These are phyloP conservation scores for Aspergillus sclerotioniger DNA, from an alignment of 495 filamentous ascomycete genomes.

Conservation along the genomic window DNA sequence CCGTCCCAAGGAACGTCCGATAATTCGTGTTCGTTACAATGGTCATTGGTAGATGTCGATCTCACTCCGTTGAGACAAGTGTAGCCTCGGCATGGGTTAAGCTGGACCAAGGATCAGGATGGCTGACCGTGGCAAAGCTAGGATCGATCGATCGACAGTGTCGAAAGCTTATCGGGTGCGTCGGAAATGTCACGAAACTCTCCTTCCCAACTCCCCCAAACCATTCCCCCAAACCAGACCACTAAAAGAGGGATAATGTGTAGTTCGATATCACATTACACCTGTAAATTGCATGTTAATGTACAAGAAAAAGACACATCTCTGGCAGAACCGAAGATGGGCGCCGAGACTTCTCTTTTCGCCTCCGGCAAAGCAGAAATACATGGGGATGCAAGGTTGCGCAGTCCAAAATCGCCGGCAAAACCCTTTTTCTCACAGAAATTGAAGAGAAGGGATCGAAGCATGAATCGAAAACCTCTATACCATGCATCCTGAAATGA, in stretches of 20 bases:
- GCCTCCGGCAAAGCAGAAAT: slow-evolving; percentile 10
- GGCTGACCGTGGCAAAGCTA: not conserved
- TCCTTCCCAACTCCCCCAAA: not conserved
- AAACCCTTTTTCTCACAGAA: slow-evolving; percentile 32
- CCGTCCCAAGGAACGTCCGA: too few species aligned
- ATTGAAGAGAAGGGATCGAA: slow-evolving; percentile 30
- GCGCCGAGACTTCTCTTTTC: slow-evolving; percentile 15
- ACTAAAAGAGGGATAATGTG: not conserved
- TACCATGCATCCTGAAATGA: slow-evolving; percentile 42
- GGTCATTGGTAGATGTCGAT: too few species aligned
- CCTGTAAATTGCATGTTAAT: slow-evolving; percentile 41
- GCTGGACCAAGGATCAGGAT: not conserved
- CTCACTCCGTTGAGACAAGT: not conserved
- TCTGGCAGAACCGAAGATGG: slow-evolving; percentile 18
- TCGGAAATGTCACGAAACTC: not conserved
- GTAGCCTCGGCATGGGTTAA: not conserved
- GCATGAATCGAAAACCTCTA: slow-evolving; percentile 35
- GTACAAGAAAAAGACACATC: slow-evolving; percentile 35
- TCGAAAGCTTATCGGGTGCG: not conserved
- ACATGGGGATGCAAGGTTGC: slow-evolving; percentile 24
- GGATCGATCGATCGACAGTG: not conserved
- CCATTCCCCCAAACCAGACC: too few species aligned
- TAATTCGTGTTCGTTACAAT: too few species aligned
- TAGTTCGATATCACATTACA: slow-evolving; percentile 32
- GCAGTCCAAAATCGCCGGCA: slow-evolving; percentile 32